These are phyloP conservation scores for Allium fistulosum DNA, from an alignment of 106 monocot genomes.

Conservation along the genomic window DNA sequence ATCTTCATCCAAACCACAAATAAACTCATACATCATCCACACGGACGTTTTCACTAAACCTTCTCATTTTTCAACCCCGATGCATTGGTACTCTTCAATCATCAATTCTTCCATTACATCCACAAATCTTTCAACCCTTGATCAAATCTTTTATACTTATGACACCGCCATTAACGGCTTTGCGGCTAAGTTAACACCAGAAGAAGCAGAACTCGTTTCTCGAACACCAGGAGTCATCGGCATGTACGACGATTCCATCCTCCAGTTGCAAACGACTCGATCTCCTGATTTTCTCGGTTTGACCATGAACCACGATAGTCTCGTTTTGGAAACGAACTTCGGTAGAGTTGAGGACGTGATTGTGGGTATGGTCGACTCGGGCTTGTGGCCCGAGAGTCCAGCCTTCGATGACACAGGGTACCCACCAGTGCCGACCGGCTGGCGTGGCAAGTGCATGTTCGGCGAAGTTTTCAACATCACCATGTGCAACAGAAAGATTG, in stretches of 20 bases:
- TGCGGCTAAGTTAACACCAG: conserved; percentile 10
- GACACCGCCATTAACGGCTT: conserved; percentile 26
- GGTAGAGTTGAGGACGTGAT: conserved; percentile 15
- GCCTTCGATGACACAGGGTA: neutral
- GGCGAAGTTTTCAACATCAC: neutral
- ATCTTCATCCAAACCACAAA: neutral
- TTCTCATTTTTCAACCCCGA: neutral
- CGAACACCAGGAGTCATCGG: conserved; percentile 15
- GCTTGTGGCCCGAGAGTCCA: conserved; percentile 32
- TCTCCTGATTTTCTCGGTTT: conserved; percentile 28
- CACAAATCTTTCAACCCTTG: neutral
- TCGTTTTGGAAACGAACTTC: neutral
- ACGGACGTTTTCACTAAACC: conserved; percentile 3
- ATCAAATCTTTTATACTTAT: neutral
- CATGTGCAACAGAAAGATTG: conserved; percentile 7
- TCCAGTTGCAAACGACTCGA: conserved; percentile 16
- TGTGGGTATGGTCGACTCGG: conserved; percentile 26
- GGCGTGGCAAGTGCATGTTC: neutral
- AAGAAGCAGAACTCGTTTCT: conserved; percentile 16
- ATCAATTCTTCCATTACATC: neutral
- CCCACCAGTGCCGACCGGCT: neutral
- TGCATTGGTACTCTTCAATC: neutral
- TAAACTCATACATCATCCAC: neutral
- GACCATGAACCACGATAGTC: neutral
- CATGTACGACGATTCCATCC: conserved; percentile 6